These are phyloP conservation scores for Passalora sequoiae DNA, from an alignment of 2,329 filamentous ascomycete genomes.

Conservation along the genomic window DNA sequence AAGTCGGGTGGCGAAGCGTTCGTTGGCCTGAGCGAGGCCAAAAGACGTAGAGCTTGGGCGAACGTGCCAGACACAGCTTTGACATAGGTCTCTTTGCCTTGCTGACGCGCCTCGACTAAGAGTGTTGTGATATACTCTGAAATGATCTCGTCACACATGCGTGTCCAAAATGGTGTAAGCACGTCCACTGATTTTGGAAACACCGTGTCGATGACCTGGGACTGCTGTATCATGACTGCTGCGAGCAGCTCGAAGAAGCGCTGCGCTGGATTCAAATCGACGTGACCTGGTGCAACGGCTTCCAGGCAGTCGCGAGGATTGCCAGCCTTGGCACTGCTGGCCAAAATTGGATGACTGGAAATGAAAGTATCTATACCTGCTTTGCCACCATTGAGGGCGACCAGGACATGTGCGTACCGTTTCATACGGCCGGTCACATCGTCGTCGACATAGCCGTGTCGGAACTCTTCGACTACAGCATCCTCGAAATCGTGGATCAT, in stretches of 20 bases:
- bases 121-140: slow-evolving; percentile 80
- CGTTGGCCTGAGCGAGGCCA: slow-evolving; percentile 63
- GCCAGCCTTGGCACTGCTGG: slow-evolving; percentile 64
- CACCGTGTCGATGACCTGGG: slow-evolving; percentile 70
- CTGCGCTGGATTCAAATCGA: slow-evolving; percentile 74
- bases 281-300: slow-evolving; percentile 56
- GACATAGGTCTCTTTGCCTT: slow-evolving; percentile 70
- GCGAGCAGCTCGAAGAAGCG: slow-evolving; percentile 73
- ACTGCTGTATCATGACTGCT: slow-evolving; percentile 74
- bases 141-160: slow-evolving; percentile 74
- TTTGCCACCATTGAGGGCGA: slow-evolving; percentile 72
- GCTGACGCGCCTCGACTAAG: slow-evolving; percentile 79
- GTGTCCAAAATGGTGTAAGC: slow-evolving; percentile 72
- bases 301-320: slow-evolving; percentile 79
- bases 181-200: slow-evolving; percentile 69
- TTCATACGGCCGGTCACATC: slow-evolving; percentile 87
- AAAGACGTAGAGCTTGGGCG: slow-evolving; percentile 76
- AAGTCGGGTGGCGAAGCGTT: slow-evolving; percentile 58
- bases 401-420: slow-evolving; percentile 80
- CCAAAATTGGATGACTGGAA: slow-evolving; percentile 82
- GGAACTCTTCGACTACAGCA: slow-evolving; percentile 84
- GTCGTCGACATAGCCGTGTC: slow-evolving; percentile 81
- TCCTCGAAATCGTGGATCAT: slow-evolving; percentile 85
- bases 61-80: slow-evolving; percentile 84
- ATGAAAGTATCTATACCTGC: slow-evolving; percentile 74